Evolutionary conservation across 306 rosid genomes (phyloP).

Genomic region (Amphicarpaea edgeworthii): DNA sequence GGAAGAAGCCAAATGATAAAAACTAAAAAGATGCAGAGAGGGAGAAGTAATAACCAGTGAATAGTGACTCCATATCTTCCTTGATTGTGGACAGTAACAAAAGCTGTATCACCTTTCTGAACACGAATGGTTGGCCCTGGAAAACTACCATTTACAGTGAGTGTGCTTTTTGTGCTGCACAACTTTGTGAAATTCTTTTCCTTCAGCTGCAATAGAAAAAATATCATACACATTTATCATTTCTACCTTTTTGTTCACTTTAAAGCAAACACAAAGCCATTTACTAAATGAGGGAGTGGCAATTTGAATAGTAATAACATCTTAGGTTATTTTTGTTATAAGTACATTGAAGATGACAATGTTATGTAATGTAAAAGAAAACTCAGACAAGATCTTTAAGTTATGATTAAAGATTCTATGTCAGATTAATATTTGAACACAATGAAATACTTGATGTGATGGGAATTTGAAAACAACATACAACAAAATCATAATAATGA

Average conservation of each 20-base stretch:
- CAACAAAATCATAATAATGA: slow-evolving; percentile 8
- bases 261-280: not conserved
- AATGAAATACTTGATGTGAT: not conserved
- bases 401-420: not conserved
- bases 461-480: not conserved
- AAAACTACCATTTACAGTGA: slow-evolving; percentile 48
- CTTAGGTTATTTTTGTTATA: not conserved
- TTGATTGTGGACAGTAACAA: slow-evolving; percentile 45
- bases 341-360: not conserved
- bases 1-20: not conserved
- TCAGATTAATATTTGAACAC: not conserved
- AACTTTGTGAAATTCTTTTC: slow-evolving; percentile 43
- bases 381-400: not conserved
- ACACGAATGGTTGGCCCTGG: slow-evolving; percentile 50
- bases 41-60: slow-evolving; percentile 37
- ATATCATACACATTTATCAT: not conserved
- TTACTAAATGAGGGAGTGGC: not conserved
- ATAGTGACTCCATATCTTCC: slow-evolving; percentile 44
- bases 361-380: not conserved
- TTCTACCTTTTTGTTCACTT: not conserved
- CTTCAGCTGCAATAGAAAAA: slow-evolving; percentile 27
- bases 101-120: slow-evolving; percentile 41
- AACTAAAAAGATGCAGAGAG: not conserved
- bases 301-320: not conserved
- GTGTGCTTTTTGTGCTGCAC: slow-evolving; percentile 47